Percentiles rank a stretch among this genome's conserved stretches.
These are phyloP conservation scores for Podila horticola DNA, from an alignment of 192 early-diverging fungal species.

Conservation along the genomic window DNA sequence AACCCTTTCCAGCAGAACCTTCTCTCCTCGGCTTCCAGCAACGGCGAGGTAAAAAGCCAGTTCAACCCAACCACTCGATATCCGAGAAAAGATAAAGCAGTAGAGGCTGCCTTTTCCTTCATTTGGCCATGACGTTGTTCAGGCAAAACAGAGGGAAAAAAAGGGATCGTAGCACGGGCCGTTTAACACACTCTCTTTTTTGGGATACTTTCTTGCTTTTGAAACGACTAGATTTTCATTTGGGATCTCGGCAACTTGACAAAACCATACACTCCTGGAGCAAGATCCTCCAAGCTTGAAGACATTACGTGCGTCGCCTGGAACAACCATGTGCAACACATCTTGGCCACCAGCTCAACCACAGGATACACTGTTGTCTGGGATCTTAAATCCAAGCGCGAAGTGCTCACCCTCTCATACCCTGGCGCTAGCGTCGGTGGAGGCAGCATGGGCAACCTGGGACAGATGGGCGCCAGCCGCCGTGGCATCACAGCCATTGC, in stretches of 20 bases:
- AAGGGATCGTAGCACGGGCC: neutral
- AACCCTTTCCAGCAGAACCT: constrained; percentile 88
- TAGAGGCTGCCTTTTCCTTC: neutral
- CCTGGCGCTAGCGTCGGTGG: constrained; percentile 53
- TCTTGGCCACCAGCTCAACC: constrained; percentile 90
- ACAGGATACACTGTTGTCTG: constrained; percentile 96
- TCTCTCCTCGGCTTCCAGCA: constrained; percentile 87
- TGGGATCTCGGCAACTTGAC: constrained; percentile 94
- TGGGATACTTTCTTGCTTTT: neutral
- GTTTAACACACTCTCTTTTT: neutral
- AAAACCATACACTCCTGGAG: constrained; percentile 90
- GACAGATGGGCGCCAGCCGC: constrained; percentile 62
- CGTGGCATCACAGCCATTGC: constrained; percentile 83
- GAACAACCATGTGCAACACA: constrained; percentile 94
- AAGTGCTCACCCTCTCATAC: constrained; percentile 82
- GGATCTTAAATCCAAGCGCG: constrained; percentile 90
- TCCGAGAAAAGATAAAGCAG: neutral
- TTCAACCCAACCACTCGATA: neutral
- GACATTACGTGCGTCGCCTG: constrained; percentile 90
- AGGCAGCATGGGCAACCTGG: constrained; percentile 54
- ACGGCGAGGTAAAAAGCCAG: constrained; percentile 81
- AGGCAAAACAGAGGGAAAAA: neutral
- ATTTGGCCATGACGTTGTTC: neutral
- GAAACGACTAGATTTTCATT: constrained; percentile 76
- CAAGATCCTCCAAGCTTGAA: constrained; percentile 85